Evolutionary conservation across 2,329 filamentous ascomycete genomes (phyloP).

Genomic region (Eutypa lata): DNA sequence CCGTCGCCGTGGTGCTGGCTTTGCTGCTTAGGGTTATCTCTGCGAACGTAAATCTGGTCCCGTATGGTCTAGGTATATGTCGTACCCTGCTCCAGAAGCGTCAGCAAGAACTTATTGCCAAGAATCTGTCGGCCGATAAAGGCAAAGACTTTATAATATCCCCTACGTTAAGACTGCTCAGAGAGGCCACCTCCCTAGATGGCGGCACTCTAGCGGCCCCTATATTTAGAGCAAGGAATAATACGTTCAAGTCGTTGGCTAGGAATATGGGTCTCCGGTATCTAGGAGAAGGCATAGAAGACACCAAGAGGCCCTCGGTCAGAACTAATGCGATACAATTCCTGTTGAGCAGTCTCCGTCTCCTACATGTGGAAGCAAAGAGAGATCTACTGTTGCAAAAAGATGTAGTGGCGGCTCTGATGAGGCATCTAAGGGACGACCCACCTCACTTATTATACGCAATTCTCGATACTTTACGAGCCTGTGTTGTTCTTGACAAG

Average conservation of each 20-base stretch:
- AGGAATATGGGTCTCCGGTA: slow-evolving; percentile 74
- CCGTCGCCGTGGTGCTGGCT: slow-evolving; percentile 76
- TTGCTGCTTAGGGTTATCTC: slow-evolving; percentile 79
- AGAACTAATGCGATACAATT: slow-evolving; percentile 81
- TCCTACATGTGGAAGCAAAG: slow-evolving; percentile 74
- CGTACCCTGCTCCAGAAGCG: slow-evolving; percentile 77
- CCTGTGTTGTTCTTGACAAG: slow-evolving; percentile 70
- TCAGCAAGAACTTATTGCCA: slow-evolving; percentile 76
- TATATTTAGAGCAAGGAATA: slow-evolving; percentile 74
- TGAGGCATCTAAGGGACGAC: slow-evolving; percentile 76
- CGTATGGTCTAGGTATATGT: slow-evolving; percentile 74
- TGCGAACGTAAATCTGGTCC: slow-evolving; percentile 66
- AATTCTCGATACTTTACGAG: slow-evolving; percentile 67
- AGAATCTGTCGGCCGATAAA: slow-evolving; percentile 75
- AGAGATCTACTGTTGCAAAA: slow-evolving; percentile 78
- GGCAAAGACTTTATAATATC: slow-evolving; percentile 86
- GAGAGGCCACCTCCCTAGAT: slow-evolving; percentile 82
- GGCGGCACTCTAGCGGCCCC: slow-evolving; percentile 76
- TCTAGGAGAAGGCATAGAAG: slow-evolving; percentile 57
- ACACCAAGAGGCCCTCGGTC: slow-evolving; percentile 70
- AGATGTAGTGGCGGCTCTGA: slow-evolving; percentile 66
- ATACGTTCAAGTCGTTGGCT: slow-evolving; percentile 75
- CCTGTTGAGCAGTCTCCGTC: slow-evolving; percentile 73
- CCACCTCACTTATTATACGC: slow-evolving; percentile 72
- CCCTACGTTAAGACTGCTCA: slow-evolving; percentile 79